Base-by-base conservation (phyloP, 169 alveolate genomes). In the Plasmodium inui region DNA sequence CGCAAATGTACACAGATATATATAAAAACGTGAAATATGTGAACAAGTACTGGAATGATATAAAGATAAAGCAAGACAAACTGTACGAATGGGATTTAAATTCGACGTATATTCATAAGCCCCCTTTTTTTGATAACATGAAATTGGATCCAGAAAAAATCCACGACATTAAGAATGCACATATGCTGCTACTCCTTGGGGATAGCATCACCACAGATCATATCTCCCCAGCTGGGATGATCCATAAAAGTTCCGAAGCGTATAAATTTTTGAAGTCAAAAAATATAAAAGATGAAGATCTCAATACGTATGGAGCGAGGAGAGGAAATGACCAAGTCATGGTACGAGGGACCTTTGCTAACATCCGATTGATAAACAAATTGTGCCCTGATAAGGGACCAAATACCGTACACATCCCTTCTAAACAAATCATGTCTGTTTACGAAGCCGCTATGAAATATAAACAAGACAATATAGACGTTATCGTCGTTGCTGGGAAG, bases 151-250 rank as follows among this genome's bases (percentile, higher is more conserved):
- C 71, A 57, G 86, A 96, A 72, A 83, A 84, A 41, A 91, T 89
- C 55, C 84, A 94, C 32, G 97, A 97, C 30, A 95, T 98, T 9
- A 83, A 86, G 50, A 95, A 95, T 57, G 98, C 98, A 0, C 85
- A 81, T 83, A 92, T 95, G 85, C 82, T 98, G 96, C 95, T 97
- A 71, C 88, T 94, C 30, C 91, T 96, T 22, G 99, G 99, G 34
- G 99, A 99, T 85, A 97, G 99, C 34, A 98, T 99, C 74, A 99
- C 99, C 37, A 99, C 99, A 41, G 99, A 99, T 95, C 99, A 99
- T 95, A 99, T 99, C 61, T 98, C 99, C n/a, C 99, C 99, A 19
- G 99, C 99, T 4, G 99, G 99, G 6, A 97, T 98, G 95, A 99
- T 99, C 78, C 98, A 99, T 50, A 97, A 97, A 93, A 97, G 95